A percentile compares a stretch with the other conserved stretches of the same genome.
These are phyloP conservation scores for Clonostachys rhizophaga DNA, from an alignment of 2,329 filamentous ascomycete genomes.

Conservation along the genomic window DNA sequence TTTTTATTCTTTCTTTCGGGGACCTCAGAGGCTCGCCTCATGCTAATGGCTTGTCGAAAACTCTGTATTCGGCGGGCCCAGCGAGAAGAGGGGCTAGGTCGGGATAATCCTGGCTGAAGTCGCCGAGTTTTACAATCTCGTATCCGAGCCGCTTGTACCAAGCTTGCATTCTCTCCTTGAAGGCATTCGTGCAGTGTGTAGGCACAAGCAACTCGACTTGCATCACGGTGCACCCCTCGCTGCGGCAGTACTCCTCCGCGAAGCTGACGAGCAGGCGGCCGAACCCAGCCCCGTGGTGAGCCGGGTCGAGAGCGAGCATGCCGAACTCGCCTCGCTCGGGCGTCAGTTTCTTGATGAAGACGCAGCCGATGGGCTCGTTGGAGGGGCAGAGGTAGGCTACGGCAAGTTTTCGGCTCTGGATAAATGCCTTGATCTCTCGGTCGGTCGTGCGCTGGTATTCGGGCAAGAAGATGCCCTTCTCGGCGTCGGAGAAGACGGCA, in stretches of 20 bases:
- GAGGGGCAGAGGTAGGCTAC: constrained; percentile 9
- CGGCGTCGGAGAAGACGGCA: constrained; percentile 13
- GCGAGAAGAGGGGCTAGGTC: constrained; percentile 13
- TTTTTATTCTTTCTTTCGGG: no score
- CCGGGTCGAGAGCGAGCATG: constrained; percentile 17
- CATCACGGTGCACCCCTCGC: constrained; percentile 16
- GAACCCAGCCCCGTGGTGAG: constrained; percentile 12
- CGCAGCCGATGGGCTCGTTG: constrained; percentile 13
- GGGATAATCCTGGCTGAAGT: constrained; percentile 18
- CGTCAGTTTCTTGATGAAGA: constrained; percentile 13
- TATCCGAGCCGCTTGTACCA: constrained; percentile 23
- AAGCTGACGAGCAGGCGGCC: constrained; percentile 16
- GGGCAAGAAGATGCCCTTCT: constrained; percentile 14
- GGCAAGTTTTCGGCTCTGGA: constrained; percentile 13
- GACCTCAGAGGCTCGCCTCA: background rate
- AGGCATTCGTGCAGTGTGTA: constrained; percentile 13
- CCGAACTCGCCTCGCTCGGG: constrained; percentile 14
- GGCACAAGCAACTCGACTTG: constrained; percentile 20
- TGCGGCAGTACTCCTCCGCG: constrained; percentile 16
- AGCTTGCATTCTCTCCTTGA: constrained; percentile 14
- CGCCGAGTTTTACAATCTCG: constrained; percentile 12
- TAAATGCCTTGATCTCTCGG: constrained; percentile 10
- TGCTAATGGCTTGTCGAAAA: constrained; percentile 16
- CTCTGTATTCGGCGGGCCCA: constrained; percentile 16
- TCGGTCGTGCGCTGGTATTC: constrained; percentile 16